A percentile compares a stretch with the other conserved stretches of the same genome.
These are phyloP conservation scores for Nothophaeocryptopus gaeumannii DNA, from an alignment of 2,329 filamentous ascomycete species.

Conservation along the genomic window DNA sequence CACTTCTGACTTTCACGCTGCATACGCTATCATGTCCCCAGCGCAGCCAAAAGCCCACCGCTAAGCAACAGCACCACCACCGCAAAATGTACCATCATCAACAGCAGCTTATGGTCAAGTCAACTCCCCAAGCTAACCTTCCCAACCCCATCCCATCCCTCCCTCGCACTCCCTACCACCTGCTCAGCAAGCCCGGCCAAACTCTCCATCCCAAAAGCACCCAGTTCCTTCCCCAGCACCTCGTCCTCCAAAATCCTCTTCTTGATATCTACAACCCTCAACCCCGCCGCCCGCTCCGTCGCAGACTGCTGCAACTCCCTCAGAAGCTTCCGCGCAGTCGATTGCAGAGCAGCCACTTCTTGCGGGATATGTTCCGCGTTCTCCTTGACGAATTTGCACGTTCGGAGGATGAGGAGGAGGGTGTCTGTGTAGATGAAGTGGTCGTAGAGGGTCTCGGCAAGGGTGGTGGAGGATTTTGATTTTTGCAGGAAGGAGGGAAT, in stretches of 20 bases:
- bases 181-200: constrained; percentile 22
- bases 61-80: not conserved
- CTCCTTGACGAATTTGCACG: constrained; percentile 20
- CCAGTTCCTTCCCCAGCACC: constrained; percentile 12
- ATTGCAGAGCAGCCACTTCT: constrained; percentile 20
- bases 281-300: constrained; percentile 16
- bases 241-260: constrained; percentile 12
- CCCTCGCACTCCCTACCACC: constrained; percentile 23
- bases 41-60: too few species aligned
- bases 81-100: not conserved
- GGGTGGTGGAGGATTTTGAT: constrained; percentile 4
- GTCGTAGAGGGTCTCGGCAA: constrained; percentile 19
- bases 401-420: constrained; percentile 23
- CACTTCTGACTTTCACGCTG: too few species aligned
- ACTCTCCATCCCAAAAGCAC: constrained; percentile 14
- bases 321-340: constrained; percentile 19
- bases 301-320: constrained; percentile 26
- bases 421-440: constrained; percentile 30
- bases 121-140: constrained; percentile 17
- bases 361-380: constrained; percentile 7
- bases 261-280: constrained; percentile 15
- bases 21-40: too few species aligned
- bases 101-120: not conserved
- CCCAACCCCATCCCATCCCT: constrained; percentile 32
- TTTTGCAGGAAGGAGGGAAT: constrained; percentile 10